Evolutionary conservation across 2,329 filamentous ascomycete genomes (phyloP).

Genomic region (Colletotrichum incanum): DNA sequence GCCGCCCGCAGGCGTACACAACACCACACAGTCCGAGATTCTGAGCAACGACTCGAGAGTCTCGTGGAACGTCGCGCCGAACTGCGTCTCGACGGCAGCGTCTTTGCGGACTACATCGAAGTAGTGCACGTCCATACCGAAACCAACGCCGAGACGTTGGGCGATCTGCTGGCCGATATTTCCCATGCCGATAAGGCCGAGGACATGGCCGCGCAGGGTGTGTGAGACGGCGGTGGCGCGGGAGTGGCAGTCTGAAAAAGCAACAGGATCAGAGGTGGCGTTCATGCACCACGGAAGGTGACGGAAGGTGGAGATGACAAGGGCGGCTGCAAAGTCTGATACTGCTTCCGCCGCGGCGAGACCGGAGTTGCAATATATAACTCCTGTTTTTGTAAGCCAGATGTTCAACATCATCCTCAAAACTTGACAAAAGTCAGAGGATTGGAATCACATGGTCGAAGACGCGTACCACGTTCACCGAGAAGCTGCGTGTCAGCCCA

Average conservation of each 20-base stretch:
- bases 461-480: slow-evolving; percentile 68
- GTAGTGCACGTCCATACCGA: slow-evolving; percentile 79
- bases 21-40: slow-evolving; percentile 71
- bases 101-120: slow-evolving; percentile 70
- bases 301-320: slow-evolving; percentile 80
- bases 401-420: neutral
- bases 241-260: slow-evolving; percentile 73
- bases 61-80: slow-evolving; percentile 65
- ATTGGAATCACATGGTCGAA: neutral
- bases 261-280: slow-evolving; percentile 51
- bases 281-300: slow-evolving; percentile 75
- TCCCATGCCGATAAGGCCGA: slow-evolving; percentile 80
- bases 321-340: slow-evolving; percentile 79
- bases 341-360: slow-evolving; percentile 80
- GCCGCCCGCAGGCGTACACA: slow-evolving; percentile 70
- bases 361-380: slow-evolving; percentile 82
- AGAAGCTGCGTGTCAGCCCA: slow-evolving; percentile 76
- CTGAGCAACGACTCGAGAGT: slow-evolving; percentile 67
- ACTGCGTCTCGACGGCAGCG: slow-evolving; percentile 56
- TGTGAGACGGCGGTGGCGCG: slow-evolving; percentile 72
- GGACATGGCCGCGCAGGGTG: slow-evolving; percentile 73
- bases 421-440: neutral
- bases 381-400: slow-evolving; percentile 57
- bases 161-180: slow-evolving; percentile 77
- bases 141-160: slow-evolving; percentile 64